These are phyloP conservation scores for Persicaria tinctoria DNA, from an alignment of 148 eudicot species.

Conservation along the genomic window DNA sequence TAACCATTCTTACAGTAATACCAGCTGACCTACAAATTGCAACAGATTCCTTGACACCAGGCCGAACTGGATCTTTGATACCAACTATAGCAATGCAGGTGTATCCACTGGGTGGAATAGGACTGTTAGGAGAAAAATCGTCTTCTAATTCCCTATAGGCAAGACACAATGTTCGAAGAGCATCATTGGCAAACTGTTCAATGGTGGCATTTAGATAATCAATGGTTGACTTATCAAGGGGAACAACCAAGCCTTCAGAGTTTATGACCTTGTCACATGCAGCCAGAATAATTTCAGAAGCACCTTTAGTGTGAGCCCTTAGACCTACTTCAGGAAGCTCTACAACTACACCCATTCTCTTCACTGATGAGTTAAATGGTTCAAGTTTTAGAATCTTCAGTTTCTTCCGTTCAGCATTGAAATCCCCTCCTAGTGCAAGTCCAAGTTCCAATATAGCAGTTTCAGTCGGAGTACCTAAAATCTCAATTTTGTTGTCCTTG, in stretches of 20 bases:
- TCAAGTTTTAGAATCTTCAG: slow-evolving; percentile 58
- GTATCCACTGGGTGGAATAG: slow-evolving; percentile 57
- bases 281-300: slow-evolving; percentile 69
- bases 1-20: slow-evolving; percentile 69
- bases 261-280: slow-evolving; percentile 56
- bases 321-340: slow-evolving; percentile 53
- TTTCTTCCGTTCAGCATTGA: slow-evolving; percentile 31
- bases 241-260: slow-evolving; percentile 44
- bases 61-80: slow-evolving; percentile 82
- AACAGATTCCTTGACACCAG: slow-evolving; percentile 83
- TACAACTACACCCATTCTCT: slow-evolving; percentile 65
- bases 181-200: slow-evolving; percentile 68
- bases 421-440: slow-evolving; percentile 57
- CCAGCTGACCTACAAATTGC: slow-evolving; percentile 77
- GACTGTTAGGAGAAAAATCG: slow-evolving; percentile 31
- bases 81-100: slow-evolving; percentile 71
- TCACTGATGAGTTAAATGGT: slow-evolving; percentile 70
- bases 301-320: slow-evolving; percentile 73
- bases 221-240: slow-evolving; percentile 35
- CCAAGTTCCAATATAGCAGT: slow-evolving; percentile 72
- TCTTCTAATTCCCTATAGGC: slow-evolving; percentile 55
- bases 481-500: slow-evolving; percentile 44
- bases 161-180: slow-evolving; percentile 78
- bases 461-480: slow-evolving; percentile 76
- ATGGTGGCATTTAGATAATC: slow-evolving; percentile 40